A percentile compares a stretch with the other conserved stretches of the same genome.
Conservation (phyloP, 768 basidiomycete genomes). For the Suillus subalutaceus region DNA sequence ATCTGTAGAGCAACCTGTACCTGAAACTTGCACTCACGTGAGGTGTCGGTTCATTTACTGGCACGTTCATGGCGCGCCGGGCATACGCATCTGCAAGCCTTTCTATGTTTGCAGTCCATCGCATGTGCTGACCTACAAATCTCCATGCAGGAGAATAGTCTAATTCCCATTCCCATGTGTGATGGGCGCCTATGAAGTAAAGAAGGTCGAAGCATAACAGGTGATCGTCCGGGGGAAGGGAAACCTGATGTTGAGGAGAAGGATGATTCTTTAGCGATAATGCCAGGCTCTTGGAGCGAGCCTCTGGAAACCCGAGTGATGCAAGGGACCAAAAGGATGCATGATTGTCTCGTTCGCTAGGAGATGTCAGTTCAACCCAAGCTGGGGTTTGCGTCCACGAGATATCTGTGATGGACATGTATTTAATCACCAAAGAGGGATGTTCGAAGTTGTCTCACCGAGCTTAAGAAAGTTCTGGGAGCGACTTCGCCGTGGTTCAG, state of each 20-base stretch:
- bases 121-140: conserved; percentile 53
- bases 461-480: conserved; percentile 10
- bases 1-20: background rate
- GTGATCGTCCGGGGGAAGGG: conserved; percentile 25
- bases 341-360: conserved; percentile 21
- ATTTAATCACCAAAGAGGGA: conserved; percentile 37
- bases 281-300: conserved; percentile 12
- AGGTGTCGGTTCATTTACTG: conserved; percentile 45
- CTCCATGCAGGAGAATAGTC: conserved; percentile 65
- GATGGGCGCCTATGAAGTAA: conserved; percentile 36
- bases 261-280: conserved; percentile 8
- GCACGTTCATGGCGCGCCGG: conserved; percentile 43
- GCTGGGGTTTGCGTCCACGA: conserved; percentile 27
- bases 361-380: conserved; percentile 25
- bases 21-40: conserved; percentile 39
- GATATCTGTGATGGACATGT: conserved; percentile 39
- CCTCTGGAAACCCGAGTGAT: conserved; percentile 24
- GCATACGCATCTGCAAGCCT: conserved; percentile 49
- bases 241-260: conserved; percentile 21
- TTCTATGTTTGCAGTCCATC: conserved; percentile 47
- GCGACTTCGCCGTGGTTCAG: conserved; percentile 17
- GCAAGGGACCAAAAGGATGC: conserved; percentile 29
- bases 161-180: conserved; percentile 58
- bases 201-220: conserved; percentile 30
- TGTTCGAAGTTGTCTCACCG: conserved; percentile 5